phyloP scores from a whole-genome alignment of 2,329 filamentous ascomycete genomes.

The Calycina marina region DNA sequence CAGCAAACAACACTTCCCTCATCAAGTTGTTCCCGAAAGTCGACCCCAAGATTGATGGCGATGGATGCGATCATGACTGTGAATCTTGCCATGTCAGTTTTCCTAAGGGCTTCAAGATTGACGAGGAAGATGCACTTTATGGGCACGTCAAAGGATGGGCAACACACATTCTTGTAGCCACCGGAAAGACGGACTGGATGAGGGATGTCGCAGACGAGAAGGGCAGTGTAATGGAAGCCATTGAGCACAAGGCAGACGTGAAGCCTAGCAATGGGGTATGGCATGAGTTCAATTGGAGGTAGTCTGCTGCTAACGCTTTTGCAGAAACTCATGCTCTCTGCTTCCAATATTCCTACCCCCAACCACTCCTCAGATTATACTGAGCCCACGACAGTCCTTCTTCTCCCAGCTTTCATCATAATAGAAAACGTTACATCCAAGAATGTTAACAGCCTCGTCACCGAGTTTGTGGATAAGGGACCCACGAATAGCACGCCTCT shows the following conservation, averaged over 20 bases:
- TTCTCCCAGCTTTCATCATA: slow-evolving; percentile 73
- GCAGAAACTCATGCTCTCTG: slow-evolving; percentile 80
- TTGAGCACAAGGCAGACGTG: slow-evolving; percentile 37
- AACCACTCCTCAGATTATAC: slow-evolving; percentile 46
- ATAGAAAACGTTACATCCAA: slow-evolving; percentile 72
- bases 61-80: slow-evolving; percentile 83
- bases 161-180: slow-evolving; percentile 82
- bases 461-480: slow-evolving; percentile 50
- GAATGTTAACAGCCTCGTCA: slow-evolving; percentile 57
- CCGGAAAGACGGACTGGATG: slow-evolving; percentile 93
- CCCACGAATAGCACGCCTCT: slow-evolving; percentile 54
- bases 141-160: slow-evolving; percentile 77
- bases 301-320: slow-evolving; percentile 3
- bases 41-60: slow-evolving; percentile 64
- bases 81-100: slow-evolving; percentile 65
- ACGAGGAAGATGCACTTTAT: slow-evolving; percentile 67
- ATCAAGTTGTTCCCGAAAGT: slow-evolving; percentile 55
- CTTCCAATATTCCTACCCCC: slow-evolving; percentile 78
- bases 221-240: slow-evolving; percentile 69
- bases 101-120: slow-evolving; percentile 56
- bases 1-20: slow-evolving; percentile 11
- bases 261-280: slow-evolving; percentile 55
- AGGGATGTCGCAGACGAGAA: slow-evolving; percentile 78
- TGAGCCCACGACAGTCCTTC: slow-evolving; percentile 61
- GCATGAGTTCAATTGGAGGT: slow-evolving; percentile 10